These are phyloP conservation scores for Vaccinium myrtillus DNA, from an alignment of 148 eudicot species.

Conservation along the genomic window DNA sequence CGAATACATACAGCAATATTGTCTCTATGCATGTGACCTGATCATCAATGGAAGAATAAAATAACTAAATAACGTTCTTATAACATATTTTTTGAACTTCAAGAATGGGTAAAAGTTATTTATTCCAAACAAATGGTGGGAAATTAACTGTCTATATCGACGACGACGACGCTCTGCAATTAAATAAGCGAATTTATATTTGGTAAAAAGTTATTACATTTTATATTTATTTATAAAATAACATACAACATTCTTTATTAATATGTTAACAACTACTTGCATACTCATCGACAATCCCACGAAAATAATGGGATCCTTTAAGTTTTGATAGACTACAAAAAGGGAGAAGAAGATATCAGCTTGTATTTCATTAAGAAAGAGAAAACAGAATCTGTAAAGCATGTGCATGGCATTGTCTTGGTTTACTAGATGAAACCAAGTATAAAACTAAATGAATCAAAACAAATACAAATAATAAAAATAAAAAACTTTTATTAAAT, in stretches of 20 bases:
- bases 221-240: neutral
- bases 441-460: neutral
- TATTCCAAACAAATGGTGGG: slow-evolving; percentile 8
- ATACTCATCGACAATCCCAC: slow-evolving; percentile 33
- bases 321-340: slow-evolving; percentile 28
- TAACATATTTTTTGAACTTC: neutral
- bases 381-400: slow-evolving; percentile 29
- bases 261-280: too few relatives aligned
- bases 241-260: neutral
- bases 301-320: slow-evolving; percentile 42
- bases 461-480: neutral
- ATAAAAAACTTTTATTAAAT: slow-evolving; percentile 9
- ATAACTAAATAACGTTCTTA: neutral
- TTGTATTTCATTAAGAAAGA: slow-evolving; percentile 6
- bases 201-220: neutral
- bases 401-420: slow-evolving; percentile 70
- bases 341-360: neutral
- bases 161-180: neutral
- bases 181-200: neutral
- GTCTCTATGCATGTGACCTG: slow-evolving; percentile 17
- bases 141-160: neutral
- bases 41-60: neutral
- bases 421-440: slow-evolving; percentile 24
- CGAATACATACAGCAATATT: slow-evolving; percentile 1
- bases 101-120: neutral